Evolutionary conservation across 306 rosid species (phyloP), one percentile per base, ranked within the genome.

Genomic region (Carpinus viminea): DNA sequence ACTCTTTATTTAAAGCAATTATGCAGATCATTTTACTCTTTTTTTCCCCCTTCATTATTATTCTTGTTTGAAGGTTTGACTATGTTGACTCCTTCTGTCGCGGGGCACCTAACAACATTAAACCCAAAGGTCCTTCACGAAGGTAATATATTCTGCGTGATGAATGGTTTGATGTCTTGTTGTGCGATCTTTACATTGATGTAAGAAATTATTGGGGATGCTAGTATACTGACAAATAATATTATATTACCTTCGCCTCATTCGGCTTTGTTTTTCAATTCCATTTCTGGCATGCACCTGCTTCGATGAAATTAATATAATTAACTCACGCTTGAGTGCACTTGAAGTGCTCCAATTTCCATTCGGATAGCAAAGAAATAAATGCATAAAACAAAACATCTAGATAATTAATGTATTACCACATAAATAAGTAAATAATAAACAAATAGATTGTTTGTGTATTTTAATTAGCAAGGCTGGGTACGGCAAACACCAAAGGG

Each of bases 31-130:
- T 78, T 24, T 38, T 74, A 74, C 74, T 43, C 68, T 76, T 74
- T 66, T 48, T 31, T 31, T 2, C 2, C 2, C 34, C 34, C 52
- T 48, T 48, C 50, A 50, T 81, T 79, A 82, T 77, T 65, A 75
- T 20, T 60, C 12, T 72, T 82, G 21, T 77, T 79, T 68, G 74
- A 73, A 95, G 99, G 93, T 60, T 62, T 62, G 94, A 92, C 76
- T 95, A 95, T 85, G 77, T 95, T 64, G 74, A 83, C 72, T 74
- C 97, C 47, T 77, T 93, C 62, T 95, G 97, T 86, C 97, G 97
- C 78, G 87, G 87, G 82, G 85, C 70, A 36, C 82, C 81, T 87
- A 78, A 70, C 81, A 85, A 71, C 48, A 55, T 41, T 72, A 72
- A 79, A 76, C 69, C 90, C 45, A 89, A 79, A 76, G 89, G 86